Evolutionary conservation across 495 filamentous ascomycete genomes (phyloP).

Genomic region (Penicillium antarcticum): DNA sequence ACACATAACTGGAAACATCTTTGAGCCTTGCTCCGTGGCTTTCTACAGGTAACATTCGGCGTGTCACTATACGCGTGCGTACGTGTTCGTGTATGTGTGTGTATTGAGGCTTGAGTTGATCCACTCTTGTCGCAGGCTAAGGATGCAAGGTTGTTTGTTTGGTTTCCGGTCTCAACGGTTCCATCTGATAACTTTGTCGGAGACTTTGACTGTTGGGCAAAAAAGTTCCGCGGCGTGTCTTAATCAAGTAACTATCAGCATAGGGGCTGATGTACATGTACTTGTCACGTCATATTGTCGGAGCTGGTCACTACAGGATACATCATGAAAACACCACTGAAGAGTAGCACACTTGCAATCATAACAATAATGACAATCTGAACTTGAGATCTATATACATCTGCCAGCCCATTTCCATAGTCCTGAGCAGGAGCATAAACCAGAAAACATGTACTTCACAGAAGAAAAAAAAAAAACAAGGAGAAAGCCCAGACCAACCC

Average conservation of each 20-base stretch:
- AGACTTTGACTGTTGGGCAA: too few species aligned
- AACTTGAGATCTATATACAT: too few species aligned
- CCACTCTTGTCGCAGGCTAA: neutral
- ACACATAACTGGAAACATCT: neutral
- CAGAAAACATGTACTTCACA: neutral
- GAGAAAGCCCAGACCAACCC: neutral
- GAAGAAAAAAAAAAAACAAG: neutral
- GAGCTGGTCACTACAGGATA: too few species aligned
- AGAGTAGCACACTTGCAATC: too few species aligned
- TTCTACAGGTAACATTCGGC: neutral
- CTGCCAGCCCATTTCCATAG: too few species aligned
- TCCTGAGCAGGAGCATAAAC: neutral
- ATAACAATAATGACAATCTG: too few species aligned
- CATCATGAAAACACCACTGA: too few species aligned
- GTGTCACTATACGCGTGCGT: neutral
- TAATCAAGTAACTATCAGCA: neutral
- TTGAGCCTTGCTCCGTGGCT: too few species aligned
- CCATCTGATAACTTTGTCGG: slow-evolving; percentile 18
- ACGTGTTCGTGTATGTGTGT: neutral
- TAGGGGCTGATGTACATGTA: neutral
- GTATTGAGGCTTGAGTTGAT: neutral
- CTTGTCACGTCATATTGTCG: neutral
- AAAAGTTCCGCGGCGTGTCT: neutral
- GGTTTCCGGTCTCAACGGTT: slow-evolving; percentile 1
- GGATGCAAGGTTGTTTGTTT: neutral